Evolutionary conservation across 768 basidiomycete species (phyloP).

Genomic region (Trametes punicea): DNA sequence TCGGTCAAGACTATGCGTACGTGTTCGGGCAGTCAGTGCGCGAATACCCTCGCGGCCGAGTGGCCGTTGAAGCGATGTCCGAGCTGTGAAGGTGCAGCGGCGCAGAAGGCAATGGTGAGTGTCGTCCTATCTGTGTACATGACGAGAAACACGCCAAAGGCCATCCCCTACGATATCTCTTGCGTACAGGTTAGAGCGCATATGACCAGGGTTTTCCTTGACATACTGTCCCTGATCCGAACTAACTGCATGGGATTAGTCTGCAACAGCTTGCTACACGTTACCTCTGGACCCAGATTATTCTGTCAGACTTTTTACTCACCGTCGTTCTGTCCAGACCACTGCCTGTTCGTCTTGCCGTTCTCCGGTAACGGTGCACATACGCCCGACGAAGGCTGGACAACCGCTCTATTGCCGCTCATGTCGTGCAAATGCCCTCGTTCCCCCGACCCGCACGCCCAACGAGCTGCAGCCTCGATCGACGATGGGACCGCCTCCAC

Average conservation of each 20-base stretch:
- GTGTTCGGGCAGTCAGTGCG: not conserved
- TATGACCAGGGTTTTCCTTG: no score
- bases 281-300: no score
- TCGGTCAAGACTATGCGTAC: not conserved
- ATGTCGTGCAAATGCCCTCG: not conserved
- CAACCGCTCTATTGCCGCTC: not conserved
- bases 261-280: no score
- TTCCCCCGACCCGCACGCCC: no score
- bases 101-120: constrained; percentile 1
- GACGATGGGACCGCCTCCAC: not conserved
- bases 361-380: not conserved
- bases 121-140: no score
- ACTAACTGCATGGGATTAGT: no score
- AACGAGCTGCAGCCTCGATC: not conserved
- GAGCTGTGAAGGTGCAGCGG: not conserved
- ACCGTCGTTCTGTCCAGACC: not conserved
- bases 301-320: no score
- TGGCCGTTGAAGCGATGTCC: constrained; percentile 3
- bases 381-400: not conserved
- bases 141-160: no score
- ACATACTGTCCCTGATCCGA: no score
- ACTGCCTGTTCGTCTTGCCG: not conserved
- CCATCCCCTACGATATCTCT: no score
- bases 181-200: no score
- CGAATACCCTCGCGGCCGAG: not conserved